Base-by-base conservation (phyloP, 2,329 filamentous ascomycete genomes). In the Colletotrichum sansevieriae region DNA sequence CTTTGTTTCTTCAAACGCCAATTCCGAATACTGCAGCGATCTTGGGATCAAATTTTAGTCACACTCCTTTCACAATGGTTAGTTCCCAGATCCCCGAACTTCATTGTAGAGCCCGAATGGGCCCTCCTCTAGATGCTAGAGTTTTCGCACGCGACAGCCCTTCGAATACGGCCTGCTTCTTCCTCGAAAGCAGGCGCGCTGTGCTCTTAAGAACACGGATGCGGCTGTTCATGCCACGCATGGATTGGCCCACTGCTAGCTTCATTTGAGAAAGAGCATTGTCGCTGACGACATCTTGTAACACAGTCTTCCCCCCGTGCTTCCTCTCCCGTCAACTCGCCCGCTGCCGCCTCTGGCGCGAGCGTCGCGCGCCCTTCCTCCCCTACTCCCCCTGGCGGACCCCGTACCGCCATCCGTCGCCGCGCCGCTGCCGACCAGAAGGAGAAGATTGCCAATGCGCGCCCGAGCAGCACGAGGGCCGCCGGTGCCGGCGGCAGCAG, bases 401-500 rank as follows among this genome's bases (percentile, higher is more conserved):
- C 96, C 77, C 94, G 96, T 80, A 97, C 95, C 74, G 95, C 94
- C 71, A 97, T 99, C 83, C 91, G 96, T 81, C 91, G 96, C 81
- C 94, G 96, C 80, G 95, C 96, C 49, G 96, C 96, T 35, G 95
- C 95, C 76, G 96, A 98, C 81, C 93, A 97, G 84, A 97, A 97
- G 83, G 96, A 98, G 84, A 96, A 97, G 84, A 90, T 95, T 75
- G 95, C 95, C 77, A 99, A 97, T 91, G 92, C 90, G 73, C 88
- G 96, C 75, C 96, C 96, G 58, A 93, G 91, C 80, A 97, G 93
- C 84, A 99, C 96, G 73, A 90, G 96, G 76, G 91, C 95, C 44
- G 96, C 96, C 39, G 96, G 96, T 75, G 96, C 96, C 18, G 96
- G 96, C 74, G 96, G 96, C 73, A 98, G 94, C 80, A 97, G 92